Conservation (phyloP, 495 filamentous ascomycete genomes). For the Penicillium canescens region DNA sequence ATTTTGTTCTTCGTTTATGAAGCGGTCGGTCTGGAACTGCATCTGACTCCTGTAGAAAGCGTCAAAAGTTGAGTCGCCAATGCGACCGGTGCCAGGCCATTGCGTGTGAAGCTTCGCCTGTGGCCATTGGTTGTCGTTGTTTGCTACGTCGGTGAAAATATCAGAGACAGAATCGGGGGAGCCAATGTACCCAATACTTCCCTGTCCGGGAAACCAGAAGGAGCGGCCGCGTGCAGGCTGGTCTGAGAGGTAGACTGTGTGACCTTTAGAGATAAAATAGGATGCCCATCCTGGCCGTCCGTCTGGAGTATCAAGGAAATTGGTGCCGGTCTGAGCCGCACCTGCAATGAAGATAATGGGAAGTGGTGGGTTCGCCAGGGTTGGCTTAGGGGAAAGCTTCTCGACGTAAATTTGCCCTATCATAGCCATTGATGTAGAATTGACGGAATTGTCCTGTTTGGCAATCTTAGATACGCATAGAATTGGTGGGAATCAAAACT, state of each 20-base stretch:
- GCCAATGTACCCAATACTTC: constrained; percentile 9
- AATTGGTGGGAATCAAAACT: constrained; percentile 1
- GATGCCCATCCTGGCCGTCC: constrained; percentile 51
- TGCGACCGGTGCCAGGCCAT: constrained; percentile 52
- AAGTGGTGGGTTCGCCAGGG: constrained; percentile 12
- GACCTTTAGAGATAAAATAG: constrained; percentile 48
- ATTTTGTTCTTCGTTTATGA: constrained; percentile 21
- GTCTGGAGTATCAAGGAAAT: constrained; percentile 54
- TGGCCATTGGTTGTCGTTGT: constrained; percentile 38
- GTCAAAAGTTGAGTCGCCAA: constrained; percentile 53
- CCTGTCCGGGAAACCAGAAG: constrained; percentile 10
- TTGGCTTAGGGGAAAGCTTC: constrained; percentile 33
- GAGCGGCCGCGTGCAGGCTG: constrained; percentile 39
- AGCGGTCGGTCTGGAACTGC: constrained; percentile 22
- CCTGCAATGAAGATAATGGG: constrained; percentile 52
- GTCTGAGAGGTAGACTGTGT: constrained; percentile 48
- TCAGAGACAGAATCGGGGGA: constrained; percentile 25
- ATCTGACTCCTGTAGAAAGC: constrained; percentile 34
- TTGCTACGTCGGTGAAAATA: constrained; percentile 37
- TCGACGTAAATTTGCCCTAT: constrained; percentile 50
- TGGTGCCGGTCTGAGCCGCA: constrained; percentile 43
- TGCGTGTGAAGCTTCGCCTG: constrained; percentile 51
- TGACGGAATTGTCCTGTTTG: not conserved
- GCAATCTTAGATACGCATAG: not conserved
- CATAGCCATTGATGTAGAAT: constrained; percentile 1